phyloP scores from a whole-genome alignment of 1,139 yeast genomes.

The Nematodospora anomalae region DNA sequence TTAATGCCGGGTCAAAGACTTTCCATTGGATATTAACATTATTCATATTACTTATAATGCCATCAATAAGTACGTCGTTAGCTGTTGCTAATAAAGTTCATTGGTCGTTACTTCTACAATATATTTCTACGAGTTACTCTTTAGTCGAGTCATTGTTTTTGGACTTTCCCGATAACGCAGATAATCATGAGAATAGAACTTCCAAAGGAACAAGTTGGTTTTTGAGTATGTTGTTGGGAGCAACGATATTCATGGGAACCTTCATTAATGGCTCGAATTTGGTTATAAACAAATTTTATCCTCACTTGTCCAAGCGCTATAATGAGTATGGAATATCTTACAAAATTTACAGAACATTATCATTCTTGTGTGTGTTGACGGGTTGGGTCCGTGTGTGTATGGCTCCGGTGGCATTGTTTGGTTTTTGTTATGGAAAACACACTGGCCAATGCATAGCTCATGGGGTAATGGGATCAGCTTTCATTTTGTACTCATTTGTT shows the following conservation, averaged over 20 bases:
- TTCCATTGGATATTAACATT: slow-evolving; percentile 64
- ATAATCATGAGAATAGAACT: slow-evolving; percentile 64
- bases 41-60: slow-evolving; percentile 46
- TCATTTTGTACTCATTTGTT: slow-evolving; percentile 74
- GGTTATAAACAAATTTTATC: slow-evolving; percentile 38
- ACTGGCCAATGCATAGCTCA: slow-evolving; percentile 95
- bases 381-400: slow-evolving; percentile 74
- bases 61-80: slow-evolving; percentile 54
- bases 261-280: slow-evolving; percentile 54
- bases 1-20: slow-evolving; percentile 52
- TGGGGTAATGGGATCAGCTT: slow-evolving; percentile 93
- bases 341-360: slow-evolving; percentile 44
- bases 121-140: slow-evolving; percentile 49
- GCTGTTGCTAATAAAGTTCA: slow-evolving; percentile 54
- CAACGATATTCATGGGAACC: slow-evolving; percentile 53
- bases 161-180: slow-evolving; percentile 57
- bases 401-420: slow-evolving; percentile 82
- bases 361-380: slow-evolving; percentile 47
- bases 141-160: slow-evolving; percentile 55
- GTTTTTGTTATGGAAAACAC: slow-evolving; percentile 70
- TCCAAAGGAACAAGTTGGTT: slow-evolving; percentile 69
- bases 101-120: slow-evolving; percentile 49
- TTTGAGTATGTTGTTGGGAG: slow-evolving; percentile 45
- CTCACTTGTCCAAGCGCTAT: slow-evolving; percentile 27
- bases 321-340: slow-evolving; percentile 17